Base-by-base conservation (phyloP, 1,284 basidiomycete species). In the Heliocybe sulcata region DNA sequence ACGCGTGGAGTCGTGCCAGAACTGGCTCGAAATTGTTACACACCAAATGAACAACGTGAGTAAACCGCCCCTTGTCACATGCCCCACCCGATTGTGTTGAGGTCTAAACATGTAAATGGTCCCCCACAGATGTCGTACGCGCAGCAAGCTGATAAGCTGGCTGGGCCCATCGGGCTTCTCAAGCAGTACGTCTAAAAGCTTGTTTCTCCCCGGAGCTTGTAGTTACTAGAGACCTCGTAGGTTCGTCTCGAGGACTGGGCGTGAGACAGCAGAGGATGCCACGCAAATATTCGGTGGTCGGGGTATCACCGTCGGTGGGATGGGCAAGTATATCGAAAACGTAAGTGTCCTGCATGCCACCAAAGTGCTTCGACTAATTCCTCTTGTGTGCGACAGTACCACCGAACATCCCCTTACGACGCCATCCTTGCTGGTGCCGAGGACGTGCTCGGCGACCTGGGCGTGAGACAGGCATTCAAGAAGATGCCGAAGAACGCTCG, bases 1-100 rank as follows among this genome's bases (percentile, higher is more conserved):
- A 54, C 86, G 93, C 54, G 82, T 92, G 48, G 94, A 98, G 72
- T 83, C 89, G 0, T 83, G 82, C 55, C 94, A 97, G 67, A 84
- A 85, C 54, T 98, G 93, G 93, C 79, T 95, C 31, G 95, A 98
- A 74, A 80, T 74, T 52, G 77, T 96, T 53, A 96, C 94, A 1
- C 83, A 87, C 67, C 93, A 97, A 69, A 97, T 96, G 94, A 91
- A 88, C 70, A 86, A 94, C 67, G 91, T 94, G 65, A 42, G 76
- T 64, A 42, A n/a, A 69, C 27, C 4, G 31, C 29, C 14, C 42
- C 48, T 45, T 42, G 53, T 25, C 52, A 51, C 52, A 49, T 51
- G 4, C 29, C 6, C n/a, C n/a, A n/a, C n/a, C n/a, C n/a, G n/a
- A n/a, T 25, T 23, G 23, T 14, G 19, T 22, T 26, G 16, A 20